These are phyloP conservation scores for Fraxinus angustifolia DNA, from an alignment of 305 asterid genomes.

Conservation along the genomic window DNA sequence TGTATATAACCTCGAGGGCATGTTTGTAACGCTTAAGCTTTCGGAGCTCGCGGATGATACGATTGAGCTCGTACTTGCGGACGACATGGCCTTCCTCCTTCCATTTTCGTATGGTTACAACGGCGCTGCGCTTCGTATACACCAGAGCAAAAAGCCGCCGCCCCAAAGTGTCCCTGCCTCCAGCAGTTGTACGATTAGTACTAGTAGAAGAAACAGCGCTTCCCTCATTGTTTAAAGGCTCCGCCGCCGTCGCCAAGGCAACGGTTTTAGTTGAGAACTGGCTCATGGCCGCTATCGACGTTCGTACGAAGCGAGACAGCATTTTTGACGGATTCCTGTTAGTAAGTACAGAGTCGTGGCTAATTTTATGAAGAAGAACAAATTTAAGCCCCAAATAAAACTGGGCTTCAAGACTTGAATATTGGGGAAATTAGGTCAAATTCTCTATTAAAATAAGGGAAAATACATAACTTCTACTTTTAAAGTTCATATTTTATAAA, in stretches of 20 bases:
- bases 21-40: slow-evolving; percentile 70
- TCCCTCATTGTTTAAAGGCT: slow-evolving; percentile 15
- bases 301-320: slow-evolving; percentile 50
- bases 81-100: slow-evolving; percentile 73
- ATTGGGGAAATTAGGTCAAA: neutral
- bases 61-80: slow-evolving; percentile 75
- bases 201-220: slow-evolving; percentile 7
- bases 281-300: slow-evolving; percentile 50
- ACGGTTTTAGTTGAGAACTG: slow-evolving; percentile 49
- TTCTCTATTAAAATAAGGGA: no score
- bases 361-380: neutral
- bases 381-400: neutral
- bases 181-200: slow-evolving; percentile 16
- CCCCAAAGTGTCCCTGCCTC: slow-evolving; percentile 65
- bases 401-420: neutral
- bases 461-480: no score
- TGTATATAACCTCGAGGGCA: slow-evolving; percentile 72
- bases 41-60: slow-evolving; percentile 82
- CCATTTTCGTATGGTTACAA: slow-evolving; percentile 67
- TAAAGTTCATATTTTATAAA: no score
- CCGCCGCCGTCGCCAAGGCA: slow-evolving; percentile 38
- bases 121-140: slow-evolving; percentile 75
- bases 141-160: slow-evolving; percentile 64
- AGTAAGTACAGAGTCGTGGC: neutral
- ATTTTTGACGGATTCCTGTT: slow-evolving; percentile 24